A percentile compares a stretch with the other conserved stretches of the same genome.
phyloP scores from a whole-genome alignment of 1,284 basidiomycete species.

The Moesziomyces aphidis region DNA sequence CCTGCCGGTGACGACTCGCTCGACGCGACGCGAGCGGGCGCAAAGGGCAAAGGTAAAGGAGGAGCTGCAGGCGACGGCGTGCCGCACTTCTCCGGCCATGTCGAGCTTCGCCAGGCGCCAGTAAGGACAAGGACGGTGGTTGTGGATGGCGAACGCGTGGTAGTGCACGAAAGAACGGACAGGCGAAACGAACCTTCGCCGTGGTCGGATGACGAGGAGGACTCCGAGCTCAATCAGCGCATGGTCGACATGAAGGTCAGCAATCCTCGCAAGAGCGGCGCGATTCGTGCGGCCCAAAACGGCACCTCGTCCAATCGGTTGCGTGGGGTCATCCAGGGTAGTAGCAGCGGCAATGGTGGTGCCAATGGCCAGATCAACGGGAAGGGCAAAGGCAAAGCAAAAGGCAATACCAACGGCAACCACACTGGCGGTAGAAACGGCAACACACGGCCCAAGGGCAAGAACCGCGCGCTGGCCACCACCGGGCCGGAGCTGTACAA shows the following conservation, averaged over 20 bases:
- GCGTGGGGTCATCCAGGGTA: neutral
- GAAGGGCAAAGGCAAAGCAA: constrained; percentile 2
- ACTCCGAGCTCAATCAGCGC: constrained; percentile 1
- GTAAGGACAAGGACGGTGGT: constrained; percentile 6
- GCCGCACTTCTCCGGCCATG: constrained; percentile 17
- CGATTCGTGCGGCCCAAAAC: neutral
- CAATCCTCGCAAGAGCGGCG: neutral
- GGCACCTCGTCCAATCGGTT: neutral
- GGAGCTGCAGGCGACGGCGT: neutral
- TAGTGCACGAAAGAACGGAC: constrained; percentile 7
- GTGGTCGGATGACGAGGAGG: constrained; percentile 18
- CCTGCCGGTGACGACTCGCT: neutral
- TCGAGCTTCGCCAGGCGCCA: neutral
- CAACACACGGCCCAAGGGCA: constrained; percentile 3
- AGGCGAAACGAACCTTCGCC: neutral
- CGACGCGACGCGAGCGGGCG: neutral
- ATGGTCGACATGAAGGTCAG: neutral
- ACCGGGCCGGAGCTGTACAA: constrained; percentile 12
- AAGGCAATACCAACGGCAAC: constrained; percentile 5
- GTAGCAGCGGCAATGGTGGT: neutral
- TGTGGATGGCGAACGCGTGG: constrained; percentile 21
- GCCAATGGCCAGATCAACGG: neutral
- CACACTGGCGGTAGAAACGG: constrained; percentile 8
- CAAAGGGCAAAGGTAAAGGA: neutral
- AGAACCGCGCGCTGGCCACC: constrained; percentile 12